Base-by-base conservation (phyloP, 2,329 filamentous ascomycete genomes). In the Colletotrichum tofieldiae region DNA sequence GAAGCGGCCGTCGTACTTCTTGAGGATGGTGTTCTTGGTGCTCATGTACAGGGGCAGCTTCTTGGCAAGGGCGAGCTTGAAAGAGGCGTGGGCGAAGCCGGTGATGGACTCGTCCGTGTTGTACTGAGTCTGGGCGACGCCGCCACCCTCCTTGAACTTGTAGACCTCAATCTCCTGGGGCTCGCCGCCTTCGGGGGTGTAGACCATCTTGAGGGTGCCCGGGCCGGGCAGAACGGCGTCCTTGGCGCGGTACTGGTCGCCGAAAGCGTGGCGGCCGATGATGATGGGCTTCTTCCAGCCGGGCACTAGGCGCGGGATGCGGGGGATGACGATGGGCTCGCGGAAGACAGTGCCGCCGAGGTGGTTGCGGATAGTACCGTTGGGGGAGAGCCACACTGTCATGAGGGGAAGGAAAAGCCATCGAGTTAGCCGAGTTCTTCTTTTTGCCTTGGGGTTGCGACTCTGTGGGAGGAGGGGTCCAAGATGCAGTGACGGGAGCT, bases 261-360 rank as follows among this genome's bases (percentile, higher is more conserved):
- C 96, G 81, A 98, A 98, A 76, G 96, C 96, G 85, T 99, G 96
- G 83, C 96, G 95, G 78, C 96, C 96, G 82, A 99, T 98, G 83
- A 98, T 96, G 85, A 99, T 99, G 83, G 96, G 95, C 87, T 98
- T 95, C 89, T 97, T 95, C 96, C 96, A 99, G 84, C 96, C 95
- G 59, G 94, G 95, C 64, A 99, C 94, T 70, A 99, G 92, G 79
- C 96, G 93, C 71, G 96, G 96, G 76, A 99, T 94, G 80, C 92
- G 91, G 77, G 93, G 93, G 79, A 99, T 98, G 81, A 99, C 94
- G 79, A 99, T 99, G 78, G 96, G 96, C 86, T 98, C 96, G 84
- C 96, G 94, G 93, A 99, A 99, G 79, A 99, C 96, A 80, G 96
- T 99, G 81, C 96, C 96, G 79, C 96, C 96, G 62, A 93, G 89